Conservation (phyloP, 352 stramenopile species). For the Globisporangium takayamanum region DNA sequence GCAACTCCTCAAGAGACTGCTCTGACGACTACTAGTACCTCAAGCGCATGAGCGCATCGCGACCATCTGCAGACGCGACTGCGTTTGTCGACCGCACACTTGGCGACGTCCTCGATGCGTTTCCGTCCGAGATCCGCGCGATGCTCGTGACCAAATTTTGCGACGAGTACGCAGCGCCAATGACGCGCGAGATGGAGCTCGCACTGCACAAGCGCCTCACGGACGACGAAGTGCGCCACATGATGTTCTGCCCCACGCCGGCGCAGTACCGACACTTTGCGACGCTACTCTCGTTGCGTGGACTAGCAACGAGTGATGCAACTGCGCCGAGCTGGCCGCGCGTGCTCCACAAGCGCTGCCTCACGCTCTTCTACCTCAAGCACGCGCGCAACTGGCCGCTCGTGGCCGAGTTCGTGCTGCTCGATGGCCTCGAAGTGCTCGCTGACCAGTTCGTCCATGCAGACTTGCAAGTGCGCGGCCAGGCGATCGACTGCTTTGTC, state of each 20-base stretch:
- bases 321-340: conserved; percentile 1
- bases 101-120: conserved; percentile 13
- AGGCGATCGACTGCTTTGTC: conserved; percentile 36
- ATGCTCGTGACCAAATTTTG: conserved; percentile 21
- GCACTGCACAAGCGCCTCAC: conserved; percentile 31
- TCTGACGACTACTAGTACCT: too few relatives aligned
- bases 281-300: conserved; percentile 16
- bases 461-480: conserved; percentile 30
- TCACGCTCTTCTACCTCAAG: conserved; percentile 35
- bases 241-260: conserved; percentile 23
- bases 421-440: conserved; percentile 25
- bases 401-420: conserved; percentile 26
- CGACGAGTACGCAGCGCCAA: conserved; percentile 17
- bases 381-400: conserved; percentile 32
- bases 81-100: conserved; percentile 17
- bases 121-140: conserved; percentile 18
- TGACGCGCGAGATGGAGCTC: conserved; percentile 26
- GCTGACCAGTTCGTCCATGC: conserved; percentile 21
- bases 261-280: conserved; percentile 23
- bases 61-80: not conserved
- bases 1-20: too few relatives aligned
- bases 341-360: conserved; percentile 26
- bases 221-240: conserved; percentile 29
- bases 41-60: not conserved
- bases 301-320: not conserved